Base-by-base conservation (phyloP, 257 asterid species). In the Scutellaria galericulata region DNA sequence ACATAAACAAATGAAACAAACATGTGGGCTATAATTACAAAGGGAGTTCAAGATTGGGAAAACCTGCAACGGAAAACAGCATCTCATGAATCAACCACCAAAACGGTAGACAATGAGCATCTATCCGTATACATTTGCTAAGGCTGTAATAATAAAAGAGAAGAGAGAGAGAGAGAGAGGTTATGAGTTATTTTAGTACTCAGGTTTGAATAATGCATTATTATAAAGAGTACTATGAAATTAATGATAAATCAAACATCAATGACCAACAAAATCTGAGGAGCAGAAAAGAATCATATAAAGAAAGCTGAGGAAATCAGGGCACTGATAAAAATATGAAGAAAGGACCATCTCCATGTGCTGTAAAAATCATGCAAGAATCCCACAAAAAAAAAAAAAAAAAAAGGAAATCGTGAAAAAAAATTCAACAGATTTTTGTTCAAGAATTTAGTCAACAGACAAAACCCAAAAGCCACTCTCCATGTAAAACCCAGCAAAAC, bases 31-130 rank as follows among this genome's bases (percentile, higher is more conserved):
- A 68, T 75, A 78, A 83, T 80, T 57, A 73, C 41, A 67, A 71
- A 59, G 70, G 45, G 75, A 57, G 59, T 71, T 77, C 79, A 74
- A 71, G 75, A 76, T 42, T 44, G 63, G 61, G 65, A 78, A 59
- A 55, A 83, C 86, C 90, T 82, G 85, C 87, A 83, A 84, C 83
- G 75, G 84, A 89, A 86, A 87, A 89, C 97, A 86, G 88, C 95
- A 88, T 86, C 91, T 88, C 74, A 73, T 73, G 77, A 78, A 77
- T 75, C 82, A 86, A 86, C 83, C 87, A 81, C 86, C 83, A 76
- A 83, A 85, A 80, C 83, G 64, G 89, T 80, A 81, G 96, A 86
- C 96, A 89, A 66, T 73, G 85, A 89, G 97, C 89, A 93, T 89
- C 95, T 82, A 82, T 83, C 81, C 76, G 60, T 63, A 66, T 71